Conservation (phyloP, 2,329 filamentous ascomycete genomes). For the Fusarium veterinarium region DNA sequence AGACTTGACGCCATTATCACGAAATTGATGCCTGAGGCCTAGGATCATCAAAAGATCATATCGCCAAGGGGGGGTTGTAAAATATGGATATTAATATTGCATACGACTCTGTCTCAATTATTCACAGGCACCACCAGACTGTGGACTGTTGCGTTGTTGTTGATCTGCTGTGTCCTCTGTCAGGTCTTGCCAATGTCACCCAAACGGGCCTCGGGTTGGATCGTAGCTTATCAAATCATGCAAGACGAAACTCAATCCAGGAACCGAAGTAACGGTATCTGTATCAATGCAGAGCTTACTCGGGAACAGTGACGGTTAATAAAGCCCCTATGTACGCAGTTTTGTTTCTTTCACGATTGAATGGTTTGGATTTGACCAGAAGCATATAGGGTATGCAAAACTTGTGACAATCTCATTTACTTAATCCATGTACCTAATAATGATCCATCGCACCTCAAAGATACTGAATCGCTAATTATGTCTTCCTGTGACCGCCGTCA, state of each 20-base stretch:
- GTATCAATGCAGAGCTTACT: neutral
- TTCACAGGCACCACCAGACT: fast-evolving
- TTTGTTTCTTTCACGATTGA: fast-evolving
- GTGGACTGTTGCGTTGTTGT: fast-evolving
- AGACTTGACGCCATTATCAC: neutral
- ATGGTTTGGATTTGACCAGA: fast-evolving
- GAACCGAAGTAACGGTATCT: neutral
- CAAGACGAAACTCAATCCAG: neutral
- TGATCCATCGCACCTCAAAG: neutral
- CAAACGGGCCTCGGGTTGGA: fast-evolving
- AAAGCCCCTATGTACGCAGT: fast-evolving
- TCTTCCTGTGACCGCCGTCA: fast-evolving
- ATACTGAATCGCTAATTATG: no score
- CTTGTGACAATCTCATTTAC: neutral
- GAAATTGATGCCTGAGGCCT: neutral
- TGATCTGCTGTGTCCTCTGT: no score
- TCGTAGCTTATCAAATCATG: neutral
- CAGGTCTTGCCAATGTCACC: neutral
- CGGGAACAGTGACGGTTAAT: fast-evolving
- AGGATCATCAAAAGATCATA: fast-evolving
- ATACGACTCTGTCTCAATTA: fast-evolving
- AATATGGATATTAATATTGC: neutral
- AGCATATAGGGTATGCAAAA: neutral
- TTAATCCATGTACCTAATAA: neutral
- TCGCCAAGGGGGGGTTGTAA: fast-evolving